Percentiles rank a stretch among this genome's conserved stretches.
These are phyloP conservation scores for Amanita jacksonii DNA, from an alignment of 768 basidiomycete species.

Conservation along the genomic window DNA sequence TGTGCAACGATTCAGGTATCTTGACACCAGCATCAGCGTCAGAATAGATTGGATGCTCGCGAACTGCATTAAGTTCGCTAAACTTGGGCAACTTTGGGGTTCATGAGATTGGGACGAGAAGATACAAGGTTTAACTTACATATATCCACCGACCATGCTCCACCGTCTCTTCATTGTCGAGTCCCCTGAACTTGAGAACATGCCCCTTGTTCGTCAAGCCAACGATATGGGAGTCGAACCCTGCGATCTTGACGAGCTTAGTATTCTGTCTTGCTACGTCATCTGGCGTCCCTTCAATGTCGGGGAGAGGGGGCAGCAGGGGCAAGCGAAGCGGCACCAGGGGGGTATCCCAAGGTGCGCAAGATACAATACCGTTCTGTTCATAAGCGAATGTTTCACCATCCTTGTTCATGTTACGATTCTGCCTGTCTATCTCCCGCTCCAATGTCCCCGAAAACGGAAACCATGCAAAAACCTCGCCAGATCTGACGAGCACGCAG, in stretches of 20 bases:
- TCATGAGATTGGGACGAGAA: too few species aligned
- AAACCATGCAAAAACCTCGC: conserved; percentile 72
- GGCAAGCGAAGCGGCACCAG: conserved; percentile 51
- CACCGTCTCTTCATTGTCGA: conserved; percentile 30
- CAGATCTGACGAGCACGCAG: conserved; percentile 61
- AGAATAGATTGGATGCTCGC: conserved; percentile 34
- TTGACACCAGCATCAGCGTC: conserved; percentile 17
- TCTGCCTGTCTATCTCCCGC: conserved; percentile 25
- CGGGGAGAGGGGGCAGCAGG: conserved; percentile 50
- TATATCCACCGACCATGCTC: conserved; percentile 55
- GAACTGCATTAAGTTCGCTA: conserved; percentile 50
- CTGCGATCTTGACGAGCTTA: conserved; percentile 73
- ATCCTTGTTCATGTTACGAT: conserved; percentile 36
- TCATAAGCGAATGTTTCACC: conserved; percentile 26
- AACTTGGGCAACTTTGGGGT: conserved; percentile 56
- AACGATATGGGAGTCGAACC: conserved; percentile 60
- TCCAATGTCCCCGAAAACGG: conserved; percentile 41
- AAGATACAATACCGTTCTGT: conserved; percentile 40
- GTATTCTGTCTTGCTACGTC: conserved; percentile 20
- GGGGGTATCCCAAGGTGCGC: conserved; percentile 48
- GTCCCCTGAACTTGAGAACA: conserved; percentile 52
- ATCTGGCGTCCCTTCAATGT: conserved; percentile 24
- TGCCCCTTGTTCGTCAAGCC: conserved; percentile 77
- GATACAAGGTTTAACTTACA: conserved; percentile 38
- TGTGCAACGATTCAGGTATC: conserved; percentile 40